phyloP scores from a whole-genome alignment of 129 eudicot species.

The Helianthus tuberosus region DNA sequence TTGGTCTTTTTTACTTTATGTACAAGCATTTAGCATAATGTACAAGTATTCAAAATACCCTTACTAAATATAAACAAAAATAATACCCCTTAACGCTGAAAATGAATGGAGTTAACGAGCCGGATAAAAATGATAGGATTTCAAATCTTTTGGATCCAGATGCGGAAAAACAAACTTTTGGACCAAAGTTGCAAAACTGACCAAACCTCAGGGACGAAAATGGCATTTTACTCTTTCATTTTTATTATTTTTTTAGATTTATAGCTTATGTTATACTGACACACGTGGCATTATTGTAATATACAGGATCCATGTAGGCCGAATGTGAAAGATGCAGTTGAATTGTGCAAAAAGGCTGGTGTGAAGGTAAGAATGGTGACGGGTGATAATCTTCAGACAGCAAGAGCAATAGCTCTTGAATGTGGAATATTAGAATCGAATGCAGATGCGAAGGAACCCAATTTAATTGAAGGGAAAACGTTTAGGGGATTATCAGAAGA shows the following conservation, averaged over 20 bases:
- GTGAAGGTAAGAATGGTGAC: conserved; percentile 99
- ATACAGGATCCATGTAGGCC: conserved; percentile 95
- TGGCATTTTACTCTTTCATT: no score
- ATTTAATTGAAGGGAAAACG: conserved; percentile 83
- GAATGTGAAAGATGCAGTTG: conserved; percentile 80
- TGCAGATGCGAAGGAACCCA: conserved; percentile 78
- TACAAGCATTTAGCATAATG: no score
- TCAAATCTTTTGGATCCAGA: no score
- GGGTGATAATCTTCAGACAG: conserved; percentile 95
- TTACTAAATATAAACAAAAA: no score
- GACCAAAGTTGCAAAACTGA: no score
- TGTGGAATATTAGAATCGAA: conserved; percentile 86
- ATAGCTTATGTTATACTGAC: not conserved
- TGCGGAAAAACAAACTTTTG: no score
- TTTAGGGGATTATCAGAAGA: conserved; percentile 67
- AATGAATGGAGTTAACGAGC: no score
- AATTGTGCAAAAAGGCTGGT: conserved; percentile 76
- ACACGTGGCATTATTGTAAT: not conserved
- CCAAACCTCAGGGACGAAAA: no score
- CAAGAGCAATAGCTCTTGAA: conserved; percentile 91
- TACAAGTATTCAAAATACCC: no score
- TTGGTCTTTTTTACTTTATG: no score
- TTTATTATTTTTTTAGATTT: not conserved
- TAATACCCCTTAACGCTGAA: no score
- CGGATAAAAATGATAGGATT: no score